These are phyloP conservation scores for Parietaria judaica DNA, from an alignment of 306 rosid species.

Conservation along the genomic window DNA sequence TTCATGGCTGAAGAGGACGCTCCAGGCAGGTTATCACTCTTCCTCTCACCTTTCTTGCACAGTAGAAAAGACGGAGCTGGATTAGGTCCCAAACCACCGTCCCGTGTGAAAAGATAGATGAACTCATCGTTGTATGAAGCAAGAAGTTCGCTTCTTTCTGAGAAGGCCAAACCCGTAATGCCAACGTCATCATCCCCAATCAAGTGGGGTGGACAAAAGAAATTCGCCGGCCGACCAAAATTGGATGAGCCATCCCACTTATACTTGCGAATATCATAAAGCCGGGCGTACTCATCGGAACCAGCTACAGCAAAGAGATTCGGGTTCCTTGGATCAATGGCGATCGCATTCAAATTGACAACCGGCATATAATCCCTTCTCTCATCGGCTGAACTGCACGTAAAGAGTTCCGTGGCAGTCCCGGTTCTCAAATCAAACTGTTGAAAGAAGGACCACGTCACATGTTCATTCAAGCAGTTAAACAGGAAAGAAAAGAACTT, in stretches of 20 bases:
- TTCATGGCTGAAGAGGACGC: slow-evolving; percentile 35
- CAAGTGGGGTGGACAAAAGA: slow-evolving; percentile 74
- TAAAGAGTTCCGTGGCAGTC: slow-evolving; percentile 59
- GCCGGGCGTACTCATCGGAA: slow-evolving; percentile 65
- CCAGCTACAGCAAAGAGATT: slow-evolving; percentile 86
- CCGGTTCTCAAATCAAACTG: slow-evolving; percentile 91
- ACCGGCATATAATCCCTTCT: slow-evolving; percentile 37
- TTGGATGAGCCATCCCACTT: slow-evolving; percentile 69
- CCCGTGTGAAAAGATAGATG: slow-evolving; percentile 75
- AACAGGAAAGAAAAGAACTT: background rate
- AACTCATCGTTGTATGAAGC: slow-evolving; percentile 71
- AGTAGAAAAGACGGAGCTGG: slow-evolving; percentile 36
- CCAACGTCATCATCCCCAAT: slow-evolving; percentile 52
- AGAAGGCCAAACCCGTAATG: slow-evolving; percentile 93
- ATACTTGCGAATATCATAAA: slow-evolving; percentile 80
- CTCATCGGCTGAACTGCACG: slow-evolving; percentile 51
- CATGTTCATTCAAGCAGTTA: slow-evolving; percentile 8
- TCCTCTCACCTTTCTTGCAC: slow-evolving; percentile 56
- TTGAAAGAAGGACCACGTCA: slow-evolving; percentile 25
- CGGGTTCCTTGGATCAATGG: slow-evolving; percentile 93
- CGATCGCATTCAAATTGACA: slow-evolving; percentile 68
- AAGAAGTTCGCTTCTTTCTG: slow-evolving; percentile 87
- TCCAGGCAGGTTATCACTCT: slow-evolving; percentile 26
- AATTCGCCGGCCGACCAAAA: slow-evolving; percentile 57
- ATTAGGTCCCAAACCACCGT: slow-evolving; percentile 78